phyloP scores from a whole-genome alignment of 1,284 basidiomycete species.

The Ceratobasidium sp. region DNA sequence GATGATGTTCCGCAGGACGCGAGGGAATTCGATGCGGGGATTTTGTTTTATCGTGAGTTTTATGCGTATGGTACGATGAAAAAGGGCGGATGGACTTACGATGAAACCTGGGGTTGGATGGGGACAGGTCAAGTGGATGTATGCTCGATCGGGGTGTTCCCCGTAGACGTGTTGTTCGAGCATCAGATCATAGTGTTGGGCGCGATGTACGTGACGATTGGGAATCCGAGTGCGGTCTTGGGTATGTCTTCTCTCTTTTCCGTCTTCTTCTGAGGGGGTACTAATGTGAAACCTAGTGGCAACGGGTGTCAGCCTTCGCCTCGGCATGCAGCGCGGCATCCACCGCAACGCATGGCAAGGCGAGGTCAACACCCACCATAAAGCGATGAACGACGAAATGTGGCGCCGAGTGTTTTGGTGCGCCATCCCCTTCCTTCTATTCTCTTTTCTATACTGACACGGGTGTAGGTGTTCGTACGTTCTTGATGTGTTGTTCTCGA shows the following conservation, averaged over 20 bases:
- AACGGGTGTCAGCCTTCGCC: conserved; percentile 46
- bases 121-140: conserved; percentile 38
- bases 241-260: background rate
- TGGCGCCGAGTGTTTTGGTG: conserved; percentile 42
- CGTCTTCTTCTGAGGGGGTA: background rate
- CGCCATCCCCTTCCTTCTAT: background rate
- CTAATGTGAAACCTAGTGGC: conserved; percentile 31
- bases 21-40: conserved; percentile 36
- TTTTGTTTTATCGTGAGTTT: conserved; percentile 42
- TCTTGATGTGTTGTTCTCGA: conserved; percentile 39
- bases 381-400: conserved; percentile 42
- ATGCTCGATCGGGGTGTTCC: conserved; percentile 38
- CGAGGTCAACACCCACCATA: conserved; percentile 45
- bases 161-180: conserved; percentile 38
- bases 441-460: background rate
- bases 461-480: conserved; percentile 35
- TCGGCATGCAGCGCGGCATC: conserved; percentile 43
- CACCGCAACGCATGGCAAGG: conserved; percentile 45
- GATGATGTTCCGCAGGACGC: conserved; percentile 24
- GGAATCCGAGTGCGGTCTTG: conserved; percentile 45
- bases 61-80: background rate
- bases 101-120: no score
- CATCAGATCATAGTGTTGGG: conserved; percentile 39
- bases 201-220: conserved; percentile 43
- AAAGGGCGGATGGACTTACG: background rate